Evolutionary conservation across 1,139 yeast genomes (phyloP).

Genomic region (Candida sanyaensis): DNA sequence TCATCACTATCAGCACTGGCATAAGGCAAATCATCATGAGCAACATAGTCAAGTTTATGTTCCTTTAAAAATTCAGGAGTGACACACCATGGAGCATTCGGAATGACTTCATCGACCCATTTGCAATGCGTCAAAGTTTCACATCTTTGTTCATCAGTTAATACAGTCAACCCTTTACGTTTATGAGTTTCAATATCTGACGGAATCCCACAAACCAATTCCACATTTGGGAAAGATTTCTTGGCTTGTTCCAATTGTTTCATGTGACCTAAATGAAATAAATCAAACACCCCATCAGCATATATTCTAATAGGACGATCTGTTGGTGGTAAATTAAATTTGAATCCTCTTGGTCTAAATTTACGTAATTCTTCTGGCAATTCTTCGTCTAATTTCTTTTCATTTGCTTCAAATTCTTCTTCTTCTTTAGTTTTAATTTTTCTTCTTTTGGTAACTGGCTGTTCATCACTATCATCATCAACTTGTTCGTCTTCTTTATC

Average conservation of each 20-base stretch:
- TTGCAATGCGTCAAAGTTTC: conserved; percentile 88
- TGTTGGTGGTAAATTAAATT: conserved; percentile 77
- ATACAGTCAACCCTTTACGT: conserved; percentile 89
- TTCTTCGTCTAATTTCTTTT: conserved; percentile 55
- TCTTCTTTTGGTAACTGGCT: conserved; percentile 22
- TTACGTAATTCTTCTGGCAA: conserved; percentile 66
- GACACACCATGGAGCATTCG: conserved; percentile 95
- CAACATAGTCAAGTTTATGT: conserved; percentile 91
- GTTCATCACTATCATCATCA: conserved; percentile 11
- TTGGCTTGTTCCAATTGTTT: conserved; percentile 95
- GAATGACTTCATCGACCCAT: conserved; percentile 97
- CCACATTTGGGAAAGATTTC: conserved; percentile 83
- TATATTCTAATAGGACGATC: conserved; percentile 88
- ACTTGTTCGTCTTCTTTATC: conserved; percentile 19
- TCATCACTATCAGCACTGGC: conserved; percentile 87
- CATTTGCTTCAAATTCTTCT: conserved; percentile 49
- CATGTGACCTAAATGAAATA: conserved; percentile 97
- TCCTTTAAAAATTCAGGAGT: conserved; percentile 75
- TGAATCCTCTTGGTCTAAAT: conserved; percentile 69
- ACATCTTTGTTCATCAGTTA: conserved; percentile 82
- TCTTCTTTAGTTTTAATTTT: conserved; percentile 30
- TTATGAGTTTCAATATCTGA: conserved; percentile 89
- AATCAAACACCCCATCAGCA: conserved; percentile 97
- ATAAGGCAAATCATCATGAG: conserved; percentile 96
- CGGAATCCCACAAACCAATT: conserved; percentile 89